Base-by-base conservation (phyloP, 73 alveolate genomes). In the Paramecium primaurelia region DNA sequence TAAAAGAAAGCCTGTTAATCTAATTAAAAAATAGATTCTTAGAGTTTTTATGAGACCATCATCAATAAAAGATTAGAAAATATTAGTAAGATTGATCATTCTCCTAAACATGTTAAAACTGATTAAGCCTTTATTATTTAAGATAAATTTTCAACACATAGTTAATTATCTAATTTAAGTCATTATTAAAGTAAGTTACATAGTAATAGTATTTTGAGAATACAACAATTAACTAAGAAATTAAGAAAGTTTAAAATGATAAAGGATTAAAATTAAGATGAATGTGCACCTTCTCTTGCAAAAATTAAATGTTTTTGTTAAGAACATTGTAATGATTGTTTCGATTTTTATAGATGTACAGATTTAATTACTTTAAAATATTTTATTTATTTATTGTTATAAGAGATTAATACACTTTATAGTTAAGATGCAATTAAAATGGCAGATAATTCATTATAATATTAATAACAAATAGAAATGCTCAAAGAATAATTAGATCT, bases 251-350 rank as follows among this genome's bases (percentile, higher is more conserved):
- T 75, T 37, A 75, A 75, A 36, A 34, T 75, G 58, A 37, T 75
- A n/a, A 75, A 75, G n/a, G 88, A 75, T 37, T 40, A 75, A 75
- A 75, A 75, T 75, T 75, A 75, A 40, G 88, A 75, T 75, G 88
- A 75, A 75, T 75, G 88, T 75, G 88, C 88, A 16, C 88, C 88
- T 12, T 75, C 88, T 10, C 59, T 75, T 32, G 88, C 88, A 8
- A 75, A 75, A 75, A 75, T 75, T 12, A 75, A 75, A 75, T 75
- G 88, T 10, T 75, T 75, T 75, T 75, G 88, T 37, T 36, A 75
- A 38, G 88, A 75, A 37, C 49, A 75, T 36, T 75, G 49, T 36
- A 32, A 75, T 32, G 88, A 75, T 34, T 75, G 88, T 37, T 75
- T 75, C 30, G 88, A 75, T 75, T 75, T 75, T n/a, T 75, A 75